Percentiles rank a stretch among this genome's conserved stretches.
These are phyloP conservation scores for Trypanosoma lewisi DNA, from an alignment of 208 protist genomes.

Conservation along the genomic window DNA sequence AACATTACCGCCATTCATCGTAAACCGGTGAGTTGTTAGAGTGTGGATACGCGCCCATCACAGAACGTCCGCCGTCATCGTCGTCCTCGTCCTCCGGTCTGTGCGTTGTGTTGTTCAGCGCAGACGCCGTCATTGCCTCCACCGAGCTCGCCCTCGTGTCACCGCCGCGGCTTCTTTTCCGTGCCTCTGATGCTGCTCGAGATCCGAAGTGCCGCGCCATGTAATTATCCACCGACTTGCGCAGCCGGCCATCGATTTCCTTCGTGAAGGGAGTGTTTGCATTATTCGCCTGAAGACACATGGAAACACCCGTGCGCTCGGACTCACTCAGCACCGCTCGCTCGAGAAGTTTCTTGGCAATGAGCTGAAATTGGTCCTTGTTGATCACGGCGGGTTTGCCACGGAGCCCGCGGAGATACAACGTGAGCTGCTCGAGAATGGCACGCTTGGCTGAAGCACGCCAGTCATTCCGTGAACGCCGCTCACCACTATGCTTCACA, in stretches of 20 bases:
- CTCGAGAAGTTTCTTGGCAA: slow-evolving; percentile 64
- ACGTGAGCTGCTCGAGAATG: slow-evolving; percentile 76
- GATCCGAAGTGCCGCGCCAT: slow-evolving; percentile 53
- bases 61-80: slow-evolving; percentile 18
- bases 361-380: slow-evolving; percentile 45
- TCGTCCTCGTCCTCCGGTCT: slow-evolving; percentile 19
- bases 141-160: background rate
- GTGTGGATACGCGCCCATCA: slow-evolving; percentile 16
- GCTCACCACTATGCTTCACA: background rate
- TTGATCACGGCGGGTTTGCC: slow-evolving; percentile 58
- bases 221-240: slow-evolving; percentile 78
- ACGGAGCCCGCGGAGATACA: slow-evolving; percentile 54
- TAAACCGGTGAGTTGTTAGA: slow-evolving; percentile 48
- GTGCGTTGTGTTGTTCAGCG: background rate
- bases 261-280: slow-evolving; percentile 50
- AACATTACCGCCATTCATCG: slow-evolving; percentile 23
- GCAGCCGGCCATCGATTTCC: slow-evolving; percentile 50
- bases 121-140: background rate
- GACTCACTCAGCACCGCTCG: slow-evolving; percentile 65
- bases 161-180: slow-evolving; percentile 1
- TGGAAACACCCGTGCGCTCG: slow-evolving; percentile 48
- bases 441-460: slow-evolving; percentile 67
- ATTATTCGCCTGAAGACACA: slow-evolving; percentile 53
- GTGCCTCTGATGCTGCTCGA: slow-evolving; percentile 2
- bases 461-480: slow-evolving; percentile 40